phyloP scores from a whole-genome alignment of 83 land plant species.

The Larix sibirica region DNA sequence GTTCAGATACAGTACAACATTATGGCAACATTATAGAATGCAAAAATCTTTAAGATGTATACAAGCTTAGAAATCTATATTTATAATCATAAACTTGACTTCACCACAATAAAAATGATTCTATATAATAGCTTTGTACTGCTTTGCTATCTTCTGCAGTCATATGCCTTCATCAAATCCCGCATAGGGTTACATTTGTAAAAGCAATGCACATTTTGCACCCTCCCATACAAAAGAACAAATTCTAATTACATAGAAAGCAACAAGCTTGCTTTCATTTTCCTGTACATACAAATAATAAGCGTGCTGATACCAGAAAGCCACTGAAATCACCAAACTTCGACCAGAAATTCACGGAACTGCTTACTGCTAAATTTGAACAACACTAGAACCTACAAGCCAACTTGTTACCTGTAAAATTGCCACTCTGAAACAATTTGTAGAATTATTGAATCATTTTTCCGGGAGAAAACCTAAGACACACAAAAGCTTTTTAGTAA shows the following conservation, averaged over 20 bases:
- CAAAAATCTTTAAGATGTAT: neutral
- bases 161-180: neutral
- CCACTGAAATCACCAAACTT: neutral
- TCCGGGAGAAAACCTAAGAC: too few species aligned
- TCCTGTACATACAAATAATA: neutral
- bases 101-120: neutral
- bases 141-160: neutral
- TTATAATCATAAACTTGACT: neutral
- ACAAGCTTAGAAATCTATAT: neutral
- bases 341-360: neutral
- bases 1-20: neutral
- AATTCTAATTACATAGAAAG: neutral
- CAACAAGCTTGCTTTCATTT: neutral
- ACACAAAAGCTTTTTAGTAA: neutral
- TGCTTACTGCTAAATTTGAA: neutral
- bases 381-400: neutral
- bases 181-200: neutral
- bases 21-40: neutral
- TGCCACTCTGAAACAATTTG: neutral
- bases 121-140: neutral
- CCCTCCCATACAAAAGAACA: neutral
- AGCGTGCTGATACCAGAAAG: neutral
- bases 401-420: neutral
- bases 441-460: neutral
- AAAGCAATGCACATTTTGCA: neutral